These are phyloP conservation scores for Plasmodium chabaudi DNA, from an alignment of 169 alveolate genomes.

Conservation along the genomic window DNA sequence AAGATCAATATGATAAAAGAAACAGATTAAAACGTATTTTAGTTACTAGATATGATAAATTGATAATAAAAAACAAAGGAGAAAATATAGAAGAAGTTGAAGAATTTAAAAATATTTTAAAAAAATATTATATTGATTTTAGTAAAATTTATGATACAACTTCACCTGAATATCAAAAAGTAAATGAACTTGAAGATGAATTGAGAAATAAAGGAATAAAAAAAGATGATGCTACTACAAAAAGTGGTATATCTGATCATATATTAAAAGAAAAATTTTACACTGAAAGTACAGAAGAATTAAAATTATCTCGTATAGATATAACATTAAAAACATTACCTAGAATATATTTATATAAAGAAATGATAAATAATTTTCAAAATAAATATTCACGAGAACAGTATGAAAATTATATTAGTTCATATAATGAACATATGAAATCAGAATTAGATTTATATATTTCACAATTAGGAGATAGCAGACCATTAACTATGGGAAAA, in stretches of 20 bases:
- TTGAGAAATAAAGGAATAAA: constrained; percentile 69
- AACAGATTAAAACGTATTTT: constrained; percentile 82
- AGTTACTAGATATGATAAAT: constrained; percentile 81
- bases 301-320: constrained; percentile 77
- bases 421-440: constrained; percentile 79
- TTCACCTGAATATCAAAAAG: constrained; percentile 75
- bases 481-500: constrained; percentile 86
- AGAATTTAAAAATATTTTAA: constrained; percentile 81
- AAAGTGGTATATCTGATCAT: neutral
- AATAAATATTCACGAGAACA: constrained; percentile 77
- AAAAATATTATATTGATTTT: constrained; percentile 83
- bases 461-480: constrained; percentile 84
- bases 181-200: constrained; percentile 66
- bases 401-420: constrained; percentile 80
- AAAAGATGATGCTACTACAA: constrained; percentile 8
- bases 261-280: constrained; percentile 78
- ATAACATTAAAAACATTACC: constrained; percentile 76
- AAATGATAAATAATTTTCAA: constrained; percentile 79
- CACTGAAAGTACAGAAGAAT: constrained; percentile 79
- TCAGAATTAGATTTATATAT: constrained; percentile 77
- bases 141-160: constrained; percentile 79
- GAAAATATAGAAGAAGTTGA: constrained; percentile 82
- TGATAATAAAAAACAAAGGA: constrained; percentile 70
- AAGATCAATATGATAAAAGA: constrained; percentile 85
- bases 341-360: constrained; percentile 76